Percentiles rank a stretch among this genome's conserved stretches.
Conservation (phyloP, 2,329 filamentous ascomycete genomes). For the Ascocoryne sarcoides region DNA sequence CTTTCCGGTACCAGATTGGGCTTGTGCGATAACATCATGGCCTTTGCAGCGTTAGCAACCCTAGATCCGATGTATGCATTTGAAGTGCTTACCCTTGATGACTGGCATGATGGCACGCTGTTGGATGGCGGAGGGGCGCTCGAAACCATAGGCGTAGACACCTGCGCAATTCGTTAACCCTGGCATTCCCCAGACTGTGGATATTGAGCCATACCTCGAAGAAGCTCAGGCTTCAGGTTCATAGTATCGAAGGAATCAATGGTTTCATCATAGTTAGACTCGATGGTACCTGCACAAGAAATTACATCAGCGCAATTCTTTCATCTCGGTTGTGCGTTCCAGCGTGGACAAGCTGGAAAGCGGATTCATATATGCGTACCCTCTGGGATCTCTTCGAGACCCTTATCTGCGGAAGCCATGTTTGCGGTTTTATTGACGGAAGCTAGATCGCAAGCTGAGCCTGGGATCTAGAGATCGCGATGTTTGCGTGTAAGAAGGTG, state of each 20-base stretch:
- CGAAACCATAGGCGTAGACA: conserved; percentile 99
- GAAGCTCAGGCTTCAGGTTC: conserved; percentile 93
- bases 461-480: conserved; percentile 54
- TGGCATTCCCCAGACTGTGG: conserved; percentile 3
- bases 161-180: conserved; percentile 32
- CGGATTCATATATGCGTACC: conserved; percentile 46
- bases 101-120: conserved; percentile 99
- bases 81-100: conserved; percentile 77
- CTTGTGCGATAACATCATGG: conserved; percentile 98
- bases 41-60: conserved; percentile 40
- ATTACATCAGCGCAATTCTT: conserved; percentile 18
- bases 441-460: conserved; percentile 71
- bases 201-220: conserved; percentile 61
- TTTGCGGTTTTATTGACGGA: conserved; percentile 58
- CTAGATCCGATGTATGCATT: conserved; percentile 1
- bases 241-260: conserved; percentile 99
- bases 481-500: conserved; percentile 25
- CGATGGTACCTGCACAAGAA: conserved; percentile 72
- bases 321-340: too few species aligned
- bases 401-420: conserved; percentile 92
- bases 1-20: conserved; percentile 99
- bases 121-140: conserved; percentile 98
- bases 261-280: conserved; percentile 99
- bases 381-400: conserved; percentile 96
- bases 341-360: conserved; percentile 2